Percentiles rank a stretch among this genome's conserved stretches.
These are phyloP conservation scores for Emmonsiellopsis sp. DNA, from an alignment of 2,329 filamentous ascomycete genomes.

Conservation along the genomic window DNA sequence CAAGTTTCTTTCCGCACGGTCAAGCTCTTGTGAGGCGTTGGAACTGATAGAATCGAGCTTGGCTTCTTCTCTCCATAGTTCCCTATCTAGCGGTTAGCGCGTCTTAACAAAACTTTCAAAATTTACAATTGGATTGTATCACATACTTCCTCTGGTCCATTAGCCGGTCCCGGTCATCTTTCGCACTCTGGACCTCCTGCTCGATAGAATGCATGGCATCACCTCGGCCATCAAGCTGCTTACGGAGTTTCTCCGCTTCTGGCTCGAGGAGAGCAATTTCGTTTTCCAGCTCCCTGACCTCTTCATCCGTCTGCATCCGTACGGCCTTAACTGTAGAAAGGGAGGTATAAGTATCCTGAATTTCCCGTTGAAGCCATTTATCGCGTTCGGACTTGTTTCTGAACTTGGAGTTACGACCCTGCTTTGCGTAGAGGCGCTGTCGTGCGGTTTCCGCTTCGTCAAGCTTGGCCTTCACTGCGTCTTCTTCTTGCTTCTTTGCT, in stretches of 20 bases:
- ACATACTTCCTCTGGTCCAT: conserved; percentile 69
- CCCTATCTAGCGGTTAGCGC: conserved; percentile 20
- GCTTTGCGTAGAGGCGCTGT: conserved; percentile 79
- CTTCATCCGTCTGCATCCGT: conserved; percentile 72
- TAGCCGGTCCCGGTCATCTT: conserved; percentile 67
- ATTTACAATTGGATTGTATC: not conserved
- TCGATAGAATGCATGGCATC: conserved; percentile 62
- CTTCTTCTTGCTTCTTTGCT: conserved; percentile 62
- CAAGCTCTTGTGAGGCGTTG: conserved; percentile 66
- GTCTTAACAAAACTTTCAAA: not conserved
- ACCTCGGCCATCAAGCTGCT: conserved; percentile 68
- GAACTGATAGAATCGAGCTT: conserved; percentile 69
- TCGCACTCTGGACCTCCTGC: conserved; percentile 65
- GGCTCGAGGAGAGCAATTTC: conserved; percentile 64
- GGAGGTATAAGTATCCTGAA: conserved; percentile 67
- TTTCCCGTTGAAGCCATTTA: conserved; percentile 67
- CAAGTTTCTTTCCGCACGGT: conserved; percentile 66
- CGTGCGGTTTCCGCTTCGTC: conserved; percentile 66
- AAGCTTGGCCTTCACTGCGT: conserved; percentile 58
- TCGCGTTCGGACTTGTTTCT: conserved; percentile 83
- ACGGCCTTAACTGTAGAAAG: conserved; percentile 76
- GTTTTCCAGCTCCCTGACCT: conserved; percentile 61
- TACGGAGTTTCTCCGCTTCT: conserved; percentile 60
- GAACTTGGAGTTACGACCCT: conserved; percentile 80
- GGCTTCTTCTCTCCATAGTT: conserved; percentile 80